Base-by-base conservation (phyloP, 768 basidiomycete species). In the Xerocomus brunneocitrinus region DNA sequence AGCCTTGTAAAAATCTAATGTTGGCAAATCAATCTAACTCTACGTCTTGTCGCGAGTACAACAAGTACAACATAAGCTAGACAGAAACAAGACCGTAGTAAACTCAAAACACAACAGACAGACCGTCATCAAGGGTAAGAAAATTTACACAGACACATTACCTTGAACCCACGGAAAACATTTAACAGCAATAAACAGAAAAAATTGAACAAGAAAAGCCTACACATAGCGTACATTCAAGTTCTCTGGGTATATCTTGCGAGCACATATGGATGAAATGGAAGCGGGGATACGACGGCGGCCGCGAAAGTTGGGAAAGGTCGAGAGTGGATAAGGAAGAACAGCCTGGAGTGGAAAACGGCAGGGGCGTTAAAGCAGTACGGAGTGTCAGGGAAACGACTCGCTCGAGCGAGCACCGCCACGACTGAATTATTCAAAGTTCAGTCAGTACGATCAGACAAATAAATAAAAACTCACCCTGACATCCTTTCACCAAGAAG, bases 161-260 rank as follows among this genome's bases (percentile, higher is more conserved):
- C 45, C 52, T 58, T 49, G 8, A 28, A 32, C 52, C 27, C 27
- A 32, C 7, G 10, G 3, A 49, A 32, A 31, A n/a, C n/a, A 16
- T 48, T 6, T 25, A 59, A 60, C 56, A 62, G n/a, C 51, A 47
- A 9, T 38, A 30, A 39, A 55, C 62, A 24, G 19, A 43, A 55
- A 41, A 19, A 1, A 13, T 41, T 41, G 19, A 53, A 32, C 53
- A 50, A 1, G 27, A 46, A 48, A 12, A 56, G 41, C 45, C 19
- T 65, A 62, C 60, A 63, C 38, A 61, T 50, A 58, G 43, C 48
- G 32, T 63, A 65, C 61, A 66, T 46, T 65, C 30, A 24, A 16
- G 10, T 47, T 49, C 25, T 46, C 32, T 42, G 38, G 41, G 8
- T 51, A 63, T 57, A 55, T 58, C 53, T 57, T 50, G 53, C 10